Evolutionary conservation across 306 rosid genomes (phyloP), one percentile per base, ranked within the genome.

Genomic region (Begonia loranthoides): DNA sequence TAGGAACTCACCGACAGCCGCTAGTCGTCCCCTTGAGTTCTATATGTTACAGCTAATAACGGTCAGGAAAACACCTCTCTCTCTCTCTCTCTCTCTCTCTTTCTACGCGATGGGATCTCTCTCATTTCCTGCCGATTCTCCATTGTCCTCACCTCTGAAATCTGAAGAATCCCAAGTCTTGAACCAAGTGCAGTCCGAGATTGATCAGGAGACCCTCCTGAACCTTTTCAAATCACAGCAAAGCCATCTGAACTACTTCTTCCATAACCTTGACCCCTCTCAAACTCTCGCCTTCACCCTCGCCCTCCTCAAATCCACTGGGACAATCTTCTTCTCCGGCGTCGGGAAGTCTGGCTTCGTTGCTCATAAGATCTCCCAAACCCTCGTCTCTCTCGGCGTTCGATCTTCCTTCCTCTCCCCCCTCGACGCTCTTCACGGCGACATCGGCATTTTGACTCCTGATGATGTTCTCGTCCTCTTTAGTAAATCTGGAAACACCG

Each of bases 291-390:
- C 83, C 14, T 92, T 92, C 89, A 77, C 99, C 21, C 72, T 38
- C 46, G 60, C 73, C 45, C 94, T 92, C 56, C 96, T 86, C 67
- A 15, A 66, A 5, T 19, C 93, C 56, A 0, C 80, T 64, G 94
- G 94, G 44, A 92, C 96, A 52, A 76, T 86, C 63, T 83, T 83
- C 70, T 86, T 92, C 76, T 57, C 99, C 56, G 99, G 96, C 50
- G 88, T 86, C 64, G 99, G 96, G 6, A 92, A 92, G 52, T 92
- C 96, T 12, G 99, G 99, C 60, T 92, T 92, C 75, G 96, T 86
- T 45, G 99, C 96, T 17, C 63, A 76, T 64, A 92, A 92, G 80
- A 92, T 92, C 79, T 92, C 99, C 0, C 99, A 83, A 54, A 86
- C 96, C 12, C 94, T 92, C 9, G 94, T 92, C 67, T 92, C 99